Percentiles rank a stretch among this genome's conserved stretches.
Evolutionary conservation across 352 stramenopile species (phyloP).

Genomic region (Saprolegnia diclina): DNA sequence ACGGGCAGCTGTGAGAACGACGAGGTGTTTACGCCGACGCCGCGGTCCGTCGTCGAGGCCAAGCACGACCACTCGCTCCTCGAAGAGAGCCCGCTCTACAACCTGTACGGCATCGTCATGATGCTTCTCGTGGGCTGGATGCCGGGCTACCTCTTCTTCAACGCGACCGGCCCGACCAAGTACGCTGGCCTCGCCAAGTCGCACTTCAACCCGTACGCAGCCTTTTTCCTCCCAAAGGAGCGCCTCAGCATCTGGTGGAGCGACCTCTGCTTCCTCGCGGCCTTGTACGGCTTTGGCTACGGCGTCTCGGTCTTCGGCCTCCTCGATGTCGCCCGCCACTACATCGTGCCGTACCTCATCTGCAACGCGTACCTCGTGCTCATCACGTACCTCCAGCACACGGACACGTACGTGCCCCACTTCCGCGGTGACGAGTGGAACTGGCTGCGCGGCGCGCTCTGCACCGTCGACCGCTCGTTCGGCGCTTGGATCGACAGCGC

Average conservation of each 20-base stretch:
- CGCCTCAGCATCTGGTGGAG: conserved; percentile 90
- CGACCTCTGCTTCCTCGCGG: conserved; percentile 82
- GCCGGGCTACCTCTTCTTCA: conserved; percentile 96
- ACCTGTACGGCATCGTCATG: conserved; percentile 91
- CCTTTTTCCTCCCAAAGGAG: conserved; percentile 92
- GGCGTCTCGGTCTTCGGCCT: conserved; percentile 67
- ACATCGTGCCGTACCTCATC: conserved; percentile 94
- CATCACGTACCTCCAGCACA: conserved; percentile 98
- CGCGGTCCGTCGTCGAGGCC: conserved; percentile 48
- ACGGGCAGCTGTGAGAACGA: conserved; percentile 94
- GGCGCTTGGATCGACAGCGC: conserved; percentile 93
- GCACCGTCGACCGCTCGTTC: conserved; percentile 97
- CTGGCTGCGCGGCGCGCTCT: conserved; percentile 95
- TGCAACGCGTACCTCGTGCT: conserved; percentile 95
- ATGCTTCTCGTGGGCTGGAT: conserved; percentile 95
- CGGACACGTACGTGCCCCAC: conserved; percentile 95
- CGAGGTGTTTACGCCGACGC: conserved; percentile 95
- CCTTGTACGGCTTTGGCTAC: conserved; percentile 48
- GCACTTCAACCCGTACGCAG: conserved; percentile 95
- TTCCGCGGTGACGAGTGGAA: conserved; percentile 93
- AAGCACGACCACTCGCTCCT: conserved; percentile 64
- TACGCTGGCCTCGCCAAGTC: conserved; percentile 81
- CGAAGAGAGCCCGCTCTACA: conserved; percentile 92
- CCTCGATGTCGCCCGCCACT: conserved; percentile 87
- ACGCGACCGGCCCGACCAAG: conserved; percentile 89